Percentiles rank a stretch among this genome's conserved stretches.
Conservation (phyloP, 139 green algal species). For the Tetradesmus lagerheimii region DNA sequence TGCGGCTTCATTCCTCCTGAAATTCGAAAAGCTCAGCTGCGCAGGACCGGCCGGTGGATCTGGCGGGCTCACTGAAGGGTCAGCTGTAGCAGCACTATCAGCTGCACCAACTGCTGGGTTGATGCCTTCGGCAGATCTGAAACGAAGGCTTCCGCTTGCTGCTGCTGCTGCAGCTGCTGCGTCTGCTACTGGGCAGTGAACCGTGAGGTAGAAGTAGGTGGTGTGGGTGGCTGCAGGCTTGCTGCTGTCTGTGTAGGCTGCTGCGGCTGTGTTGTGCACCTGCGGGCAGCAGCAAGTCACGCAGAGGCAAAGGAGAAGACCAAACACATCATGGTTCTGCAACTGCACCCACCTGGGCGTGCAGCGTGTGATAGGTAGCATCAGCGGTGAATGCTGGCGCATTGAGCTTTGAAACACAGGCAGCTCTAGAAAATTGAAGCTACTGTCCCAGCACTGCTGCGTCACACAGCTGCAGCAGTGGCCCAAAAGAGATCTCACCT, state of each 20-base stretch:
- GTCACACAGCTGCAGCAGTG: too few relatives aligned
- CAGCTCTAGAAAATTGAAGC: too few relatives aligned
- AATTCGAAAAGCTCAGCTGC: background rate
- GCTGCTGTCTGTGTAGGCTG: slow-evolving; percentile 16
- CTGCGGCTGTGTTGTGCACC: slow-evolving; percentile 30
- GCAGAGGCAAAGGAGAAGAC: background rate
- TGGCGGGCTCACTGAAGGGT: background rate
- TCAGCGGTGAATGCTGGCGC: too few relatives aligned
- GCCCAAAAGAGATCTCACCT: too few relatives aligned
- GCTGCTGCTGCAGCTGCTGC: background rate
- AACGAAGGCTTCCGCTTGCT: background rate
- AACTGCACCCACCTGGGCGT: too few relatives aligned
- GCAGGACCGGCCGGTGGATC: background rate
- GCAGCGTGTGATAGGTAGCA: background rate
- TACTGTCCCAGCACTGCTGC: too few relatives aligned
- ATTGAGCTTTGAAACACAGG: too few relatives aligned
- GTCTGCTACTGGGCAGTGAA: slow-evolving; percentile 8
- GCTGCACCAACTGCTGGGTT: background rate
- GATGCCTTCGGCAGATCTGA: background rate
- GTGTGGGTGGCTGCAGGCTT: background rate
- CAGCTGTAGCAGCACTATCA: background rate
- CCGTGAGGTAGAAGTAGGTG: slow-evolving; percentile 27
- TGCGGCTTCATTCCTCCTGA: background rate
- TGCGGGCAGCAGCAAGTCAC: background rate
- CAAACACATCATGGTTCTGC: too few relatives aligned